A percentile compares a stretch with the other conserved stretches of the same genome.
Evolutionary conservation across 208 protist species (phyloP).

Genomic region (Vickermania ingenoplastis): DNA sequence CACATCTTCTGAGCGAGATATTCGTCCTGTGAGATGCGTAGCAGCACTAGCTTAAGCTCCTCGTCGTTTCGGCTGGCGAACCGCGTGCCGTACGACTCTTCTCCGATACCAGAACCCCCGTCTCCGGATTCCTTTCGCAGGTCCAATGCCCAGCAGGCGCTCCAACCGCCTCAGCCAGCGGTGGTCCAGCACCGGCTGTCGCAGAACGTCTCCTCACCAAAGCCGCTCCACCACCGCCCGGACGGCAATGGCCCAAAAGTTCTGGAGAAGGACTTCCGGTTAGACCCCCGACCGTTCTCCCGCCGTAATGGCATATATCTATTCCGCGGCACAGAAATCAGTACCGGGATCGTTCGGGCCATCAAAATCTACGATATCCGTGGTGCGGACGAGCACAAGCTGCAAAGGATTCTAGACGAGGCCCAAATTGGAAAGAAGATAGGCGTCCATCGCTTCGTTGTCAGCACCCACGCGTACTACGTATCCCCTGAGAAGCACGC

Average conservation of each 20-base stretch:
- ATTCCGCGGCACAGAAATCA: conserved; percentile 35
- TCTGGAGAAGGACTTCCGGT: conserved; percentile 38
- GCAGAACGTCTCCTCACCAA: neutral
- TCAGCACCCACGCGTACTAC: conserved; percentile 89
- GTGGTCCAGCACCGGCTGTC: neutral
- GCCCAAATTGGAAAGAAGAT: conserved; percentile 30
- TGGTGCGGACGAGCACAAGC: conserved; percentile 21
- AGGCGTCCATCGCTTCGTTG: conserved; percentile 31
- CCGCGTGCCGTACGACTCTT: too few species aligned
- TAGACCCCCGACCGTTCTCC: conserved; percentile 31
- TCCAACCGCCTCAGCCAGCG: neutral
- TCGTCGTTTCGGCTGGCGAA: too few species aligned
- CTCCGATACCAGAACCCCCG: too few species aligned
- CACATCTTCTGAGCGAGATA: too few species aligned
- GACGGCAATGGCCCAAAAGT: neutral
- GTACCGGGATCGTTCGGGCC: conserved; percentile 25
- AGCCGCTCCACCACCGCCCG: neutral
- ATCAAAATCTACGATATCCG: conserved; percentile 62
- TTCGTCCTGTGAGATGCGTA: too few species aligned
- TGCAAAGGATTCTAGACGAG: conserved; percentile 38
- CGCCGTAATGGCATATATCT: conserved; percentile 14
- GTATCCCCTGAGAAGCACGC: conserved; percentile 48
- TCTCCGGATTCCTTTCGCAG: too few species aligned
- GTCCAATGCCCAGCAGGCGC: too few species aligned
- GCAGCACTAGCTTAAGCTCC: too few species aligned